Percentiles rank a stretch among this genome's conserved stretches.
phyloP scores from a whole-genome alignment of 176 grass and related monocot species.

The Ensete glaucum region DNA sequence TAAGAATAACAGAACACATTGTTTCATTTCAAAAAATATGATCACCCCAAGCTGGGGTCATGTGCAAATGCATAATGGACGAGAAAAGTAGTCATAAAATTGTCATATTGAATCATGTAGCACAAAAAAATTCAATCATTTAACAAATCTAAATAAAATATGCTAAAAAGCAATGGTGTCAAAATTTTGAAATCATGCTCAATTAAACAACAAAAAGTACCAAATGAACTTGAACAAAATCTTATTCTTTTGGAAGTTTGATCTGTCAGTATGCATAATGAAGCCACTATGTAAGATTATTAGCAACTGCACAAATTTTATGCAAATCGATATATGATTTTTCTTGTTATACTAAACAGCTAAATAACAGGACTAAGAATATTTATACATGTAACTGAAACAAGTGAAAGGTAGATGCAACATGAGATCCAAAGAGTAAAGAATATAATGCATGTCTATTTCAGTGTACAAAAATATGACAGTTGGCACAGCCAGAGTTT shows the following conservation, averaged over 20 bases:
- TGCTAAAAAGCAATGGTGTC: neutral
- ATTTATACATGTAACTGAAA: no score
- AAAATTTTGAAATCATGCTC: neutral
- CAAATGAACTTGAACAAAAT: neutral
- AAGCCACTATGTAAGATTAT: neutral
- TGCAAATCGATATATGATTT: no score
- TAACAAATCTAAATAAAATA: neutral
- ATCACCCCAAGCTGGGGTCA: neutral
- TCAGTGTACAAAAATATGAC: neutral
- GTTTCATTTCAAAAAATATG: neutral
- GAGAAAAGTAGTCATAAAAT: neutral
- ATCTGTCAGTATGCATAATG: neutral
- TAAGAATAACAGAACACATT: neutral
- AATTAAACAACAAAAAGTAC: neutral
- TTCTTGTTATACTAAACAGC: no score
- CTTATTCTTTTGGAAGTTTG: neutral
- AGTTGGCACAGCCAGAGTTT: no score
- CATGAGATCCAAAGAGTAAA: no score
- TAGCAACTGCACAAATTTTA: no score
- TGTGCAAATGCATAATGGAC: no score
- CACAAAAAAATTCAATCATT: neutral
- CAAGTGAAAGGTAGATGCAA: no score
- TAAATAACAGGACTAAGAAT: no score
- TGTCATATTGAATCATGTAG: neutral
- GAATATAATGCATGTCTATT: neutral